phyloP scores from a whole-genome alignment of 2,329 filamentous ascomycete species.

The Hansfordia pulvinata region DNA sequence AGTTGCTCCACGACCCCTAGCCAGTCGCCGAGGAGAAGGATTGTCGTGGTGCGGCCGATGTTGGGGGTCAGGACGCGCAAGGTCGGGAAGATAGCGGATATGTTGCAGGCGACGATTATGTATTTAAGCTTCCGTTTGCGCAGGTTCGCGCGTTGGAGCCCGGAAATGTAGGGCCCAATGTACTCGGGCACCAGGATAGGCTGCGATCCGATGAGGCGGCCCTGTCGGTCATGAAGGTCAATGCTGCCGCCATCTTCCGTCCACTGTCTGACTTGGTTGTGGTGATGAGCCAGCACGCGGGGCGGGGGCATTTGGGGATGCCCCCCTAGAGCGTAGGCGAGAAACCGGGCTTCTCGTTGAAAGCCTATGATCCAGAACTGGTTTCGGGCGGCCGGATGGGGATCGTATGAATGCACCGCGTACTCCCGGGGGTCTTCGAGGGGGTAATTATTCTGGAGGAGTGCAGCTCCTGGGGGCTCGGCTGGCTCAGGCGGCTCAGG shows the following conservation, averaged over 20 bases:
- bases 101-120: slow-evolving; percentile 10
- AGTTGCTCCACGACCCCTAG: slow-evolving; percentile 74
- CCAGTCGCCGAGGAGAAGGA: slow-evolving; percentile 69
- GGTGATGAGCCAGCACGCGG: slow-evolving; percentile 45
- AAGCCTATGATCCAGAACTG: slow-evolving; percentile 54
- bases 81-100: slow-evolving; percentile 6
- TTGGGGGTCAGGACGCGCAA: slow-evolving; percentile 9
- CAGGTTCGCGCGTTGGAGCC: not conserved
- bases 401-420: too few species aligned
- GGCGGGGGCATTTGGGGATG: slow-evolving; percentile 47
- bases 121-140: slow-evolving; percentile 8
- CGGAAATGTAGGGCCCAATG: slow-evolving; percentile 3
- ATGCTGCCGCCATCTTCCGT: slow-evolving; percentile 27
- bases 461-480: too few species aligned
- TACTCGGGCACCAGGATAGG: slow-evolving; percentile 11
- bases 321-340: slow-evolving; percentile 50
- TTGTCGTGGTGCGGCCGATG: slow-evolving; percentile 47
- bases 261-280: slow-evolving; percentile 29
- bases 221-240: slow-evolving; percentile 25
- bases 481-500: too few species aligned
- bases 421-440: too few species aligned
- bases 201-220: slow-evolving; percentile 15
- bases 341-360: slow-evolving; percentile 48
- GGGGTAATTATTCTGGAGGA: too few species aligned
- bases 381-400: too few species aligned